These are phyloP conservation scores for Massarina eburnea DNA, from an alignment of 2,329 filamentous ascomycete genomes.

Conservation along the genomic window DNA sequence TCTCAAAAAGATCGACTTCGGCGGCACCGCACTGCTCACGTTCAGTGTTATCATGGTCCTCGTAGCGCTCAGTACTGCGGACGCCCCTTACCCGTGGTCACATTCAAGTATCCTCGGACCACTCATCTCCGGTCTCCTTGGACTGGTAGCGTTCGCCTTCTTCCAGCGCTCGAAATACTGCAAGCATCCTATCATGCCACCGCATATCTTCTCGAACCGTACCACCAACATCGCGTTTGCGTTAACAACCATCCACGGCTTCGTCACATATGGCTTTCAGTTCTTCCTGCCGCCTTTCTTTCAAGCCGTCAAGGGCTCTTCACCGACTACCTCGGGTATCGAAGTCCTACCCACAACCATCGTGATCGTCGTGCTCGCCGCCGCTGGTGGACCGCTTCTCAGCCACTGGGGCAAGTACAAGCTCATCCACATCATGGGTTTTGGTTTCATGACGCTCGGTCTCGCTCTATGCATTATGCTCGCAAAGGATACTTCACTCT, in stretches of 20 bases:
- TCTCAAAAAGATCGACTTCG: conserved; percentile 43
- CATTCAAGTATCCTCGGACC: conserved; percentile 45
- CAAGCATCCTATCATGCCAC: conserved; percentile 44
- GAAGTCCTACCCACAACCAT: conserved; percentile 31
- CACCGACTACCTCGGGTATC: conserved; percentile 25
- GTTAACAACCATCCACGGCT: conserved; percentile 33
- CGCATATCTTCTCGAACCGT: conserved; percentile 48
- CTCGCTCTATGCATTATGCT: conserved; percentile 22
- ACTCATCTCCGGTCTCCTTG: conserved; percentile 48
- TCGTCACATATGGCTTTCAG: conserved; percentile 29
- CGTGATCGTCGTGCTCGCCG: conserved; percentile 23
- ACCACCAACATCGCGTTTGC: conserved; percentile 43
- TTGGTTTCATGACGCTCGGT: conserved; percentile 22
- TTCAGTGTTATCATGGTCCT: conserved; percentile 45
- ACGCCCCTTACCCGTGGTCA: conserved; percentile 48
- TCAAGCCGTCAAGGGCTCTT: conserved; percentile 26
- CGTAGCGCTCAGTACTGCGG: conserved; percentile 50
- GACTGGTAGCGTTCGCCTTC: conserved; percentile 41
- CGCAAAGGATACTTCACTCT: conserved; percentile 7
- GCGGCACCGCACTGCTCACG: conserved; percentile 50
- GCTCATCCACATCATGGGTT: conserved; percentile 28
- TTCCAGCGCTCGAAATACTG: conserved; percentile 41
- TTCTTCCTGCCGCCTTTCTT: conserved; percentile 34
- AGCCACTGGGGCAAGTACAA: conserved; percentile 28
- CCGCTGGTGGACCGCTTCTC: conserved; percentile 23